Conservation (phyloP, 2,329 filamentous ascomycete genomes). For the Aspergillus unguis region DNA sequence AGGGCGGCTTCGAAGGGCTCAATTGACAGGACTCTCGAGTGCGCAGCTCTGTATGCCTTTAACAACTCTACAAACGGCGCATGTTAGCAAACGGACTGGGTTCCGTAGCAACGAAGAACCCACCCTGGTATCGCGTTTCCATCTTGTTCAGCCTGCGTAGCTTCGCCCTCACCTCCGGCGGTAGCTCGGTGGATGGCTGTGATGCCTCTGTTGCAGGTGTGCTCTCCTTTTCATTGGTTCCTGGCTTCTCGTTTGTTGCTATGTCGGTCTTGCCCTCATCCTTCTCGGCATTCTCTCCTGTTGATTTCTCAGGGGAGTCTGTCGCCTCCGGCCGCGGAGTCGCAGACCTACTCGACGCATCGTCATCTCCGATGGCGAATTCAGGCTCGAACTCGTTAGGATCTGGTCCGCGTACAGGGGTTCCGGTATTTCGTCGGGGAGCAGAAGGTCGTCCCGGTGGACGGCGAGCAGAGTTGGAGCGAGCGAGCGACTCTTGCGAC, state of each 20-base stretch:
- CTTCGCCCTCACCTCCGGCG: slow-evolving; percentile 70
- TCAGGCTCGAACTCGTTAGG: slow-evolving; percentile 83
- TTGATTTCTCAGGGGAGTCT: slow-evolving; percentile 24
- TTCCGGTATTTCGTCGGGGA: slow-evolving; percentile 35
- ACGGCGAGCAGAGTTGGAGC: slow-evolving; percentile 45
- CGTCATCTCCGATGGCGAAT: slow-evolving; percentile 82
- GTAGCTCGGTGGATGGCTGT: slow-evolving; percentile 53
- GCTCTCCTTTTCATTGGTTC: slow-evolving; percentile 17
- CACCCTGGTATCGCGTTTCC: slow-evolving; percentile 82
- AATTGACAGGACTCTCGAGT: slow-evolving; percentile 79
- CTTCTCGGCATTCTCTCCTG: slow-evolving; percentile 21
- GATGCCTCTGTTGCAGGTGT: slow-evolving; percentile 22
- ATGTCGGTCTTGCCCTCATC: slow-evolving; percentile 22
- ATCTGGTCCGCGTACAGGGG: slow-evolving; percentile 63
- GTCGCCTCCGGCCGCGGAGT: slow-evolving; percentile 56
- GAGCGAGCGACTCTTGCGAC: slow-evolving; percentile 41
- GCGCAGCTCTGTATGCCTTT: slow-evolving; percentile 86
- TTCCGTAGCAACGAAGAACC: neutral
- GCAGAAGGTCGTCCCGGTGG: slow-evolving; percentile 27
- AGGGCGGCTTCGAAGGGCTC: slow-evolving; percentile 90
- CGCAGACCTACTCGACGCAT: slow-evolving; percentile 59
- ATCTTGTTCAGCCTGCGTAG: slow-evolving; percentile 86
- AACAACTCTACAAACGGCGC: slow-evolving; percentile 64
- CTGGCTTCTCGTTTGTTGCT: slow-evolving; percentile 2
- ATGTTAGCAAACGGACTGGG: neutral